A percentile compares a stretch with the other conserved stretches of the same genome.
phyloP scores from a whole-genome alignment of 208 protist genomes.

The Trypanosoma boissoni region DNA sequence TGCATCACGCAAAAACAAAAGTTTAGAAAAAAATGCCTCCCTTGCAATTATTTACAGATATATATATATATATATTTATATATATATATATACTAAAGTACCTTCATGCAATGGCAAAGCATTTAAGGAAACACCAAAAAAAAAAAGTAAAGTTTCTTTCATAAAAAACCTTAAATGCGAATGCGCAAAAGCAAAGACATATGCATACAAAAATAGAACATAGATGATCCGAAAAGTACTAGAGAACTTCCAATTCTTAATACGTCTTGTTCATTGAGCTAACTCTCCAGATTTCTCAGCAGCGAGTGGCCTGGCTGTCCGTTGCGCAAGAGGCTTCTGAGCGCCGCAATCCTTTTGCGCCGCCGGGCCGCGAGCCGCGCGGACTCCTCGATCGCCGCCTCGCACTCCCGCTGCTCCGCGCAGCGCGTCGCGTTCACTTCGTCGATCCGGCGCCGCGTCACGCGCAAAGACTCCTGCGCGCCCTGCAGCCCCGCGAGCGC shows the following conservation, averaged over 20 bases:
- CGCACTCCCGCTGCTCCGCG: conserved; percentile 38
- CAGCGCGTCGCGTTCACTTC: conserved; percentile 28
- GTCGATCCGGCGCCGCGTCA: conserved; percentile 13
- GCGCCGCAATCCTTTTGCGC: conserved; percentile 31
- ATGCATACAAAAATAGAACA: not conserved
- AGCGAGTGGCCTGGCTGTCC: not conserved
- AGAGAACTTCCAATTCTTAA: not conserved
- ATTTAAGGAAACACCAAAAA: not conserved
- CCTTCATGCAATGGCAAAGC: not conserved
- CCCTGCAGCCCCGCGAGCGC: conserved; percentile 23
- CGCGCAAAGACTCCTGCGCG: conserved; percentile 18
- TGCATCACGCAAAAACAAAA: not conserved
- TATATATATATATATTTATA: not conserved
- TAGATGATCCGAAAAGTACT: not conserved
- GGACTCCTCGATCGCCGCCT: conserved; percentile 22
- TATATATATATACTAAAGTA: not conserved
- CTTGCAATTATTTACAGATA: not conserved
- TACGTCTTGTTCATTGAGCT: no score
- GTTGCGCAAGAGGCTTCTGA: conserved; percentile 33
- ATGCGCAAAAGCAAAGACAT: no score
- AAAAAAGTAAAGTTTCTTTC: not conserved
- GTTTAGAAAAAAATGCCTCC: conserved; percentile 7
- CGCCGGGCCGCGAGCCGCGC: conserved; percentile 18
- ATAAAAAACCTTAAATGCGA: no score
- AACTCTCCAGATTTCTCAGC: no score